phyloP scores from a whole-genome alignment of 2,329 filamentous ascomycete genomes.

The Arthrobotrys conoides region DNA sequence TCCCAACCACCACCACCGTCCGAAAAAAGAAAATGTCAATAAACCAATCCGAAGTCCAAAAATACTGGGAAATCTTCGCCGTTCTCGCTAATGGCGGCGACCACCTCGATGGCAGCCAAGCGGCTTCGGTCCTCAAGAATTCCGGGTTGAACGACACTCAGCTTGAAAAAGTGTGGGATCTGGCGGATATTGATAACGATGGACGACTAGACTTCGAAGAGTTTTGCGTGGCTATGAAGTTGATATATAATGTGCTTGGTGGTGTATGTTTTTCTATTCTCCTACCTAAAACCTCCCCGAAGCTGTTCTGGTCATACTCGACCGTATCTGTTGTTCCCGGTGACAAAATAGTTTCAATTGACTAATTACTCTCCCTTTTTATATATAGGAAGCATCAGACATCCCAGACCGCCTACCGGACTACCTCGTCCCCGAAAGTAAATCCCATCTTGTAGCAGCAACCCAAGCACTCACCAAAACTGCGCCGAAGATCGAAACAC shows the following conservation, averaged over 20 bases:
- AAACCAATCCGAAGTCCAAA: slow-evolving; percentile 74
- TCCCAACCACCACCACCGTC: neutral
- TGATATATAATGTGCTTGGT: slow-evolving; percentile 97
- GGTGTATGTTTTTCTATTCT: slow-evolving; percentile 75
- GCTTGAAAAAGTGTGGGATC: slow-evolving; percentile 96
- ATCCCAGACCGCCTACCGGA: slow-evolving; percentile 90
- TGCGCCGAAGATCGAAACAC: slow-evolving; percentile 84
- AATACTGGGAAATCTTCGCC: slow-evolving; percentile 85
- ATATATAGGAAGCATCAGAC: slow-evolving; percentile 82
- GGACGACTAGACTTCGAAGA: slow-evolving; percentile 99
- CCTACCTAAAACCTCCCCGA: neutral
- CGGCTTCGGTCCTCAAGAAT: slow-evolving; percentile 80
- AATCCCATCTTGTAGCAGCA: slow-evolving; percentile 89
- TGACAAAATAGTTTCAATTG: neutral
- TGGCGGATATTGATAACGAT: slow-evolving; percentile 97
- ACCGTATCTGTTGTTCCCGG: too few species aligned
- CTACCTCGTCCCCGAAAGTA: slow-evolving; percentile 97
- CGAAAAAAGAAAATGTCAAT: slow-evolving; percentile 50
- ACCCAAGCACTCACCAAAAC: slow-evolving; percentile 82
- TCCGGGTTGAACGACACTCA: slow-evolving; percentile 81
- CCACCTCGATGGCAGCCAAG: slow-evolving; percentile 78
- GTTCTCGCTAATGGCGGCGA: slow-evolving; percentile 76
- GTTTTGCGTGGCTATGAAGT: slow-evolving; percentile 98
- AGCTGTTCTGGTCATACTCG: too few species aligned
- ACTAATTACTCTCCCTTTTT: neutral